Percentiles rank a stretch among this genome's conserved stretches.
Conservation (phyloP, 768 basidiomycete species). For the Rhodotorula kratochvilovae region DNA sequence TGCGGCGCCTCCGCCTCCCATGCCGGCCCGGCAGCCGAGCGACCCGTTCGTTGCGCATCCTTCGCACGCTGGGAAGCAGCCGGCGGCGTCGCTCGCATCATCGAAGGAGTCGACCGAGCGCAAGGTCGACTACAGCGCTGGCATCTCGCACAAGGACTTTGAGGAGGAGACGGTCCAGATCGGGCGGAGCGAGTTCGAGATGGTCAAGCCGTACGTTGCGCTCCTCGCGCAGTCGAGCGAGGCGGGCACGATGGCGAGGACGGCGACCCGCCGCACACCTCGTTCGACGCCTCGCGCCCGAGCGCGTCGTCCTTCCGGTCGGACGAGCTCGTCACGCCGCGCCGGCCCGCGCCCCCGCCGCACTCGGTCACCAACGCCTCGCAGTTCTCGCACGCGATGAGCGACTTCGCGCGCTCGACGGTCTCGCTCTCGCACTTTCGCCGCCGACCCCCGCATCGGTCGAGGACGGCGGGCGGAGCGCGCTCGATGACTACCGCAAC, state of each 20-base stretch:
- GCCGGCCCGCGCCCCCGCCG: background rate
- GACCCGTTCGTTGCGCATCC: background rate
- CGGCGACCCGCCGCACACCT: background rate
- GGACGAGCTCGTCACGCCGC: background rate
- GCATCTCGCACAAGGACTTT: slow-evolving; percentile 31
- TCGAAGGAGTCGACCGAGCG: background rate
- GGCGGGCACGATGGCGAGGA: background rate
- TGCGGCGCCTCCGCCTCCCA: background rate
- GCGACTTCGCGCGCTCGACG: background rate
- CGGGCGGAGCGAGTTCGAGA: slow-evolving; percentile 29
- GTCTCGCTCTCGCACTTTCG: slow-evolving; percentile 21
- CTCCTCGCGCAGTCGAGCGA: background rate
- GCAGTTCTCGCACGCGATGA: background rate
- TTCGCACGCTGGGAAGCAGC: background rate
- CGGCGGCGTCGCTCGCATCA: background rate
- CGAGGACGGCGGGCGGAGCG: background rate
- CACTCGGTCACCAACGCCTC: background rate
- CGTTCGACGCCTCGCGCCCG: background rate
- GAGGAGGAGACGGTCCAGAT: slow-evolving; percentile 34
- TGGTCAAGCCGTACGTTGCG: slow-evolving; percentile 28
- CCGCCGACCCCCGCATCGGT: slow-evolving; percentile 18
- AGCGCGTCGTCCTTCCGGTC: background rate
- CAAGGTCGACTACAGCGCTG: slow-evolving; percentile 10
- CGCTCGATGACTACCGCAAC: slow-evolving; percentile 62
- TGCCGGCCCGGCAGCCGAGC: background rate